Evolutionary conservation across 2,329 filamentous ascomycete species (phyloP), one percentile per base, ranked within the genome.

Genomic region (Aspergillus ochraceoroseus): DNA sequence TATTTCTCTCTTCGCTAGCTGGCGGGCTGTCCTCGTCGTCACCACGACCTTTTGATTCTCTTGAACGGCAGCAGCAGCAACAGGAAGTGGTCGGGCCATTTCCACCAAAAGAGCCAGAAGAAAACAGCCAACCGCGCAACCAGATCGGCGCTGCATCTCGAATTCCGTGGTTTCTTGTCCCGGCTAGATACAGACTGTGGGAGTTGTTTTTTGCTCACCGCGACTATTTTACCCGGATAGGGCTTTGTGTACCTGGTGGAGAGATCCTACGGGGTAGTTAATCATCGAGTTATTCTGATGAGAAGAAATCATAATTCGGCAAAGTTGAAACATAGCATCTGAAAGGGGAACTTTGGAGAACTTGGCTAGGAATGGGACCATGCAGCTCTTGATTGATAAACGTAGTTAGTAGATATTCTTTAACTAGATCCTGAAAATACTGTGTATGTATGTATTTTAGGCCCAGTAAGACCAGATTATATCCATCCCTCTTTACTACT

Each of bases 221-320:
- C 26, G 92, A 98, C 67, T 98, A 98, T 64, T 96, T 98, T 66
- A 94, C 87, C 86, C 76, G 92, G 41, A 65, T 98, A 38, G 92
- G 92, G 0, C 69, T 96, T 20, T 98, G 92, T 66, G 72, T 95
- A 2, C 89, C 90, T 0, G 84, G 84, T 8, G 85, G 85, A 9
- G 85, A 9, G 61, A 65, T 48, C 59, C 57, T 7, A 58, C 55
- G 22, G 54, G 52, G 17, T 32, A 3, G 15, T 41, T n/a, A n/a
- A n/a, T n/a, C n/a, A n/a, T n/a, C n/a, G n/a, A n/a, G n/a, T n/a
- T n/a, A n/a, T n/a, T n/a, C n/a, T n/a, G n/a, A n/a, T n/a, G n/a
- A n/a, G n/a, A n/a, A n/a, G n/a, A n/a, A n/a, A n/a, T n/a, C n/a
- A n/a, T n/a, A n/a, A n/a, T n/a, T n/a, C n/a, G n/a, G n/a, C n/a